Conservation (phyloP, 2,329 filamentous ascomycete genomes). For the Lithohypha guttulata region DNA sequence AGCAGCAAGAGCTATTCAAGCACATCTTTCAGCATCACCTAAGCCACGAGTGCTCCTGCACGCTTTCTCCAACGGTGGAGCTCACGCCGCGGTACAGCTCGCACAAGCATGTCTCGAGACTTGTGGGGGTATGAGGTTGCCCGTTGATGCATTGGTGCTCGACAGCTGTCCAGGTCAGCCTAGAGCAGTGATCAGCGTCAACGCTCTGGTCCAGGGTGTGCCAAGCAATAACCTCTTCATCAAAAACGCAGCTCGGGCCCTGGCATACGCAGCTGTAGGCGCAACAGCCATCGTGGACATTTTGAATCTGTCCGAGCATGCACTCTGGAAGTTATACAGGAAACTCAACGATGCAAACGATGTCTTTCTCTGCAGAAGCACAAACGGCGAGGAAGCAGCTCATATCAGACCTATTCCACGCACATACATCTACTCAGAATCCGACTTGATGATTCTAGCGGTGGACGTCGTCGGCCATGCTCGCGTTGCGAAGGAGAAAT, state of each 20-base stretch:
- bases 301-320: conserved; percentile 25
- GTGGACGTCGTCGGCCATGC: conserved; percentile 42
- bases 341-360: conserved; percentile 27
- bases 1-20: conserved; percentile 33
- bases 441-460: conserved; percentile 39
- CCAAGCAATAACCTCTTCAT: conserved; percentile 11
- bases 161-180: conserved; percentile 26
- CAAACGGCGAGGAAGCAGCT: conserved; percentile 15
- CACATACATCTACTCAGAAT: conserved; percentile 43
- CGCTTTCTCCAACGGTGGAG: conserved; percentile 45
- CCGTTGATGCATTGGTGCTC: conserved; percentile 41
- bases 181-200: background rate
- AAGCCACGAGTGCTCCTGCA: conserved; percentile 36
- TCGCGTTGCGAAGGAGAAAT: conserved; percentile 29
- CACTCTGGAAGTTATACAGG: conserved; percentile 24
- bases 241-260: conserved; percentile 6
- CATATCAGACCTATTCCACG: conserved; percentile 34
- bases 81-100: conserved; percentile 32
- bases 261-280: conserved; percentile 23
- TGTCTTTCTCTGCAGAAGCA: conserved; percentile 29
- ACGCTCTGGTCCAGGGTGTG: conserved; percentile 13
- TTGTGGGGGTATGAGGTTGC: conserved; percentile 25
- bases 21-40: conserved; percentile 19
- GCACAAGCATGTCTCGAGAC: conserved; percentile 25
- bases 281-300: conserved; percentile 27